Conservation (phyloP, 1,139 yeast species). For the Debaryomyces fabryi region DNA sequence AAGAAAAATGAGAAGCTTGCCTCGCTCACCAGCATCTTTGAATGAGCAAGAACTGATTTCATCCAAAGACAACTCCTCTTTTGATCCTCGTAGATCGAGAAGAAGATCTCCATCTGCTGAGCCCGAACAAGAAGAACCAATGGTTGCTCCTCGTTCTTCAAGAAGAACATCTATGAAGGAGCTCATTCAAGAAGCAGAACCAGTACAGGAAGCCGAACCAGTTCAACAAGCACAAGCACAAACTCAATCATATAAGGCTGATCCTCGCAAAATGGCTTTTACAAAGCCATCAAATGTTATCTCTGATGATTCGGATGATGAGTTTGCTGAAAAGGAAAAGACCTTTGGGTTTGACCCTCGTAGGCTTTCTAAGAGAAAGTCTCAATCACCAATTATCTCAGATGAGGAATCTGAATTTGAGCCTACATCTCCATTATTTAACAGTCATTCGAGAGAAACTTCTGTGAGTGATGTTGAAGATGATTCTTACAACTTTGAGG, state of each 20-base stretch:
- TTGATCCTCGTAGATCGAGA: slow-evolving; percentile 26
- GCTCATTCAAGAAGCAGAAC: not conserved
- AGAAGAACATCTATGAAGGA: slow-evolving; percentile 10
- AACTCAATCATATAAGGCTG: not conserved
- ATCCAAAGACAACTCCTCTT: slow-evolving; percentile 13
- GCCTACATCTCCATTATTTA: slow-evolving; percentile 6
- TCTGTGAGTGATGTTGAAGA: slow-evolving; percentile 12
- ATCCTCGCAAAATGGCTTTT: slow-evolving; percentile 7
- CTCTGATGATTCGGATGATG: slow-evolving; percentile 19
- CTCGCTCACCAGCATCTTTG: slow-evolving; percentile 7
- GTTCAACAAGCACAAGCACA: slow-evolving; percentile 1
- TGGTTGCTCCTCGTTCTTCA: slow-evolving; percentile 15
- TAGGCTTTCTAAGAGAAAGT: slow-evolving; percentile 16
- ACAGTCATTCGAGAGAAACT: slow-evolving; percentile 2
- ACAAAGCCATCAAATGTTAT: slow-evolving; percentile 10
- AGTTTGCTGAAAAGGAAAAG: slow-evolving; percentile 18
- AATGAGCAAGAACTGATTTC: not conserved
- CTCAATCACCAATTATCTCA: slow-evolving; percentile 5
- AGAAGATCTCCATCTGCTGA: slow-evolving; percentile 13
- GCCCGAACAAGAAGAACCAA: slow-evolving; percentile 17
- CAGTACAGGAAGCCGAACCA: not conserved
- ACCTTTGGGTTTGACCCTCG: slow-evolving; percentile 30
- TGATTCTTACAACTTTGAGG: slow-evolving; percentile 10
- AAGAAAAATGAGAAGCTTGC: slow-evolving; percentile 15
- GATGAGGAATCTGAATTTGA: slow-evolving; percentile 10